Base-by-base conservation (phyloP, 2,329 filamentous ascomycete genomes). In the Phialophora expanda region DNA sequence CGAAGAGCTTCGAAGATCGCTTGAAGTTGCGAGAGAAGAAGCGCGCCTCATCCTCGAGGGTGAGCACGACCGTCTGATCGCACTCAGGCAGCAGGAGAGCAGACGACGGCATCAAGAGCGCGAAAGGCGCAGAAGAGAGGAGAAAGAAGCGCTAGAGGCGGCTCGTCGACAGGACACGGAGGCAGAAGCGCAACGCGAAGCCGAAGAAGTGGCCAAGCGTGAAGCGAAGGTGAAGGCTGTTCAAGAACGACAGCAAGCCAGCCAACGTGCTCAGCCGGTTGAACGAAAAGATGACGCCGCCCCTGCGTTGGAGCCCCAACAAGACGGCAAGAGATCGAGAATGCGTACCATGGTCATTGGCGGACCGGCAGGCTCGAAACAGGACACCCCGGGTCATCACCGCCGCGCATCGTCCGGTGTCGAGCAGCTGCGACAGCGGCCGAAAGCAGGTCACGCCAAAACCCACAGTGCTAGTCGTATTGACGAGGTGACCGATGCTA, bases 11-110 rank as follows among this genome's bases (percentile, higher is more conserved):
- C 58, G 67, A 41, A 62, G 65, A 38, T 70, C 71, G 0, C 65
- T 65, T 28, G 71, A 73, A 28, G 61, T 48, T 26, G 71, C 71
- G 0, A 57, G 71, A 32, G 71, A 73, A 69, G 71, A 73, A 44
- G 71, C 71, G 48, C 70, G 71, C 6, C 53, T 71, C 50, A 71
- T 71, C 28, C 65, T 73, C 9, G 71, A 73, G 60, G 71, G 71
- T 17, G 68, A 73, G 41, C 65, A 65, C 26, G 71, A 70, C 46
- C 65, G 68, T 28, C 28, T 71, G 9, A 62, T 65, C 24, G 67
- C 51, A 14, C 28, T 72, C 22, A 63, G 66, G 56, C 56, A 68
- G 38, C 55, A 58, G 34, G 67, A 69, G 41, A 53, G 59, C 30
- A 54, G 44, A 54, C 67, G 67, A 5, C 62, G 57, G 28, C 65